These are phyloP conservation scores for Loxodes magnus DNA, from an alignment of 73 alveolate genomes.

Conservation along the genomic window DNA sequence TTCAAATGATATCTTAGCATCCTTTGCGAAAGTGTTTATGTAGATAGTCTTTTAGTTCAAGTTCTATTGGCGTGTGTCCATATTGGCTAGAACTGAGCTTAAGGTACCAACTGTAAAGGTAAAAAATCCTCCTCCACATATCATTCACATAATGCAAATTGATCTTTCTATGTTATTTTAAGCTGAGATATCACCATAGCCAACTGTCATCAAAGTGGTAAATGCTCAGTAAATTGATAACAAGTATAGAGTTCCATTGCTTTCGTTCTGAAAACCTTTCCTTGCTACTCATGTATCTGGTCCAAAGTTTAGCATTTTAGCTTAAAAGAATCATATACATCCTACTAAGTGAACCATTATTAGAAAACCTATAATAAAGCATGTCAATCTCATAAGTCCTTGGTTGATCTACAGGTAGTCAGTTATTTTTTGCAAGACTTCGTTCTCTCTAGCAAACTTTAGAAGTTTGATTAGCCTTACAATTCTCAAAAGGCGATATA, in stretches of 20 bases:
- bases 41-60: too few species aligned
- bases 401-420: conserved; percentile 22
- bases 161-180: conserved; percentile 17
- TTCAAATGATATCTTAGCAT: too few species aligned
- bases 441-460: conserved; percentile 7
- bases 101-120: conserved; percentile 45
- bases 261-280: background rate
- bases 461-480: conserved; percentile 18
- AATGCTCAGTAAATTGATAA: background rate
- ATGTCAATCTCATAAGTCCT: conserved; percentile 24
- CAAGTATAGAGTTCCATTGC: background rate
- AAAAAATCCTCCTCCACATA: conserved; percentile 49
- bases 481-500: conserved; percentile 23
- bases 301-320: conserved; percentile 15
- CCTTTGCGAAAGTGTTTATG: too few species aligned
- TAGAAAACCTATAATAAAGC: conserved; percentile 8
- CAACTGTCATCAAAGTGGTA: background rate
- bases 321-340: conserved; percentile 28
- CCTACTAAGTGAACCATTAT: conserved; percentile 20
- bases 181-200: background rate
- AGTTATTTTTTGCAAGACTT: conserved; percentile 3
- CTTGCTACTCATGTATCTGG: conserved; percentile 30
- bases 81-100: conserved; percentile 29
- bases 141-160: conserved; percentile 35
- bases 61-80: too few species aligned